Evolutionary conservation across 176 grass and related monocot genomes (phyloP), one percentile per base, ranked within the genome.

Genomic region (Oryza meyeriana): DNA sequence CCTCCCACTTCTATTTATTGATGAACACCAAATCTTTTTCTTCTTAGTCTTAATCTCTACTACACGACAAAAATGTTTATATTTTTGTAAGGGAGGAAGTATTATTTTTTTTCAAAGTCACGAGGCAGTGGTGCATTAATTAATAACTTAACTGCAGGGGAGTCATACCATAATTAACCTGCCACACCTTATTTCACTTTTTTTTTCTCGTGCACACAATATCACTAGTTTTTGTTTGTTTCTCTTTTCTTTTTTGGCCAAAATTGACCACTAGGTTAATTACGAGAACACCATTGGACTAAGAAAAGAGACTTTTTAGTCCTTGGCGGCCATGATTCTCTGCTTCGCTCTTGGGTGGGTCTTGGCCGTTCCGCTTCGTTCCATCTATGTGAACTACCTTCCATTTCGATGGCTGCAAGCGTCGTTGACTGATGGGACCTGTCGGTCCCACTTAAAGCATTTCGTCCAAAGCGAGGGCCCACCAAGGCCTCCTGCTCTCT

Each of bases 321-420:
- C 83, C 62, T 70, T 6, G 39, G 39, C 48, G 65, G 30, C 45
- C 12, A 18, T 0, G 20, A 42, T 27, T 26, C 28, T n/a, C 27
- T 64, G 45, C 0, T 12, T 18, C 6, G 16, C 48, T 4, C 4
- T 52, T n/a, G n/a, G n/a, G n/a, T n/a, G n/a, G n/a, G n/a, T n/a
- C 74, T 71, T 47, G 65, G 5, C 55, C 70, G 11, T 66, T 69
- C 48, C 64, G 40, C 50, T 55, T 55, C 50, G 50, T 55, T 55
- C 50, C n/a, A n/a, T n/a, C n/a, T n/a, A n/a, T n/a, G n/a, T 8
- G 67, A 44, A 38, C 38, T n/a, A 44, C 29, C 8, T 76, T 82
- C 79, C 45, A 65, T 29, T 24, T 82, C 33, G 85, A 82, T 82
- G 79, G 79, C 63, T 62, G 18, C n/a, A 55, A 8, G 17, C 48